Percentiles rank a stretch among this genome's conserved stretches.
phyloP scores from a whole-genome alignment of 106 monocot species.

The Xerophyta viscosa region DNA sequence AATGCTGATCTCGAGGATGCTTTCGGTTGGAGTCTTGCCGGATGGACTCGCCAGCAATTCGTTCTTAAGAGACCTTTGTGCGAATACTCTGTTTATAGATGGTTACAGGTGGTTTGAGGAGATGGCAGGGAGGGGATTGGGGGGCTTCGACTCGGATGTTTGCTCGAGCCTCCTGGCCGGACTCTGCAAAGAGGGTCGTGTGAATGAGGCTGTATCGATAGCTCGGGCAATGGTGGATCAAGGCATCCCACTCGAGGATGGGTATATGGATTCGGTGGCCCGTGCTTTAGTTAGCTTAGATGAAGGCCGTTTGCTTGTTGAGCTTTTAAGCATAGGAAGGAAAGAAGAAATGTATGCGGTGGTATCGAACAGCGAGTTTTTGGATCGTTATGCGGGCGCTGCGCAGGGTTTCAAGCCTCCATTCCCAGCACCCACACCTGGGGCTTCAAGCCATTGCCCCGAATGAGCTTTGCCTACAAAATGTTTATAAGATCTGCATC shows the following conservation, averaged over 20 bases:
- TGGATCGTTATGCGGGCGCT: too few relatives aligned
- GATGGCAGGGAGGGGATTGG: slow-evolving; percentile 30
- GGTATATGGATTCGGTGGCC: slow-evolving; percentile 18
- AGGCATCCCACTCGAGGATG: slow-evolving; percentile 14
- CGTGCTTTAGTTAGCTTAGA: slow-evolving; percentile 26
- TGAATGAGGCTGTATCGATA: slow-evolving; percentile 24
- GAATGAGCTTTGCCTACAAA: too few relatives aligned
- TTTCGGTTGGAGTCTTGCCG: slow-evolving; percentile 28
- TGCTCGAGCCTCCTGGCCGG: slow-evolving; percentile 27
- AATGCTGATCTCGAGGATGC: slow-evolving; percentile 32
- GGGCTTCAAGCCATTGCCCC: too few relatives aligned
- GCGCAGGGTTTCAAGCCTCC: too few relatives aligned
- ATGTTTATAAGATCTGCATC: too few relatives aligned
- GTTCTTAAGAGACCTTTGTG: slow-evolving; percentile 40
- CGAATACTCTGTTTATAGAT: slow-evolving; percentile 19
- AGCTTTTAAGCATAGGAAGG: background rate
- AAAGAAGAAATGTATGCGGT: too few relatives aligned
- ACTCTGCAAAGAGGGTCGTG: slow-evolving; percentile 32
- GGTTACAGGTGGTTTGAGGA: slow-evolving; percentile 29
- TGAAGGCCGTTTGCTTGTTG: slow-evolving; percentile 31
- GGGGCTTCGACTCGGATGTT: slow-evolving; percentile 38
- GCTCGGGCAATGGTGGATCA: slow-evolving; percentile 20
- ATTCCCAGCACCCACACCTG: too few relatives aligned
- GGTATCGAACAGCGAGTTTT: too few relatives aligned
- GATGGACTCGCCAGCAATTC: slow-evolving; percentile 31